These are phyloP conservation scores for Holtermannia corniformis DNA, from an alignment of 768 basidiomycete species.

Conservation along the genomic window DNA sequence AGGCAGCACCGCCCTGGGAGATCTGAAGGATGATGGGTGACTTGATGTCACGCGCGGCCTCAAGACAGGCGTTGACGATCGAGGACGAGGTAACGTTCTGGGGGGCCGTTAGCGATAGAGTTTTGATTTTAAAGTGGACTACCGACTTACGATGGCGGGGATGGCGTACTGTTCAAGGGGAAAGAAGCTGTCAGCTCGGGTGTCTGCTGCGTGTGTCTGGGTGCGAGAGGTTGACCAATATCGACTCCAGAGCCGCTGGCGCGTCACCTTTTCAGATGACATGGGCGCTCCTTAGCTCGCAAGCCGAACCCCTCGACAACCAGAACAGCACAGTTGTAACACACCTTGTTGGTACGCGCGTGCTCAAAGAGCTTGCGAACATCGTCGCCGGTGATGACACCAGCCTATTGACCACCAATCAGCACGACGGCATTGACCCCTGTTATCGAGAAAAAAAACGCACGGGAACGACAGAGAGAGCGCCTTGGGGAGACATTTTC, in stretches of 20 bases:
- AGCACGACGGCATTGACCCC: neutral
- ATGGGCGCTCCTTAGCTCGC: too few relatives aligned
- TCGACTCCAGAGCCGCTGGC: too few relatives aligned
- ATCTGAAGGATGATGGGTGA: conserved; percentile 95
- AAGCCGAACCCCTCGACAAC: too few relatives aligned
- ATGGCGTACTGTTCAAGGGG: conserved; percentile 47
- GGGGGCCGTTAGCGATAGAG: conserved; percentile 4
- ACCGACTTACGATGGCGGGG: conserved; percentile 34
- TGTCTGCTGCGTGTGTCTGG: too few relatives aligned
- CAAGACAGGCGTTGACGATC: conserved; percentile 83
- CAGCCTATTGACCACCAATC: conserved; percentile 53
- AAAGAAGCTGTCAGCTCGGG: too few relatives aligned
- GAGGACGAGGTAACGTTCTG: conserved; percentile 97
- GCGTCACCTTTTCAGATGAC: too few relatives aligned
- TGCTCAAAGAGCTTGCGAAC: conserved; percentile 93
- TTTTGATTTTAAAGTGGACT: conserved; percentile 6
- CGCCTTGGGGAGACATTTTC: conserved; percentile 38
- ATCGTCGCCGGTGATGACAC: conserved; percentile 90
- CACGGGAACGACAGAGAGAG: conserved; percentile 42
- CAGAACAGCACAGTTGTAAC: too few relatives aligned
- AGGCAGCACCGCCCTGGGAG: conserved; percentile 93
- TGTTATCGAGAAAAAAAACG: too few relatives aligned
- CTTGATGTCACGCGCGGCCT: conserved; percentile 94
- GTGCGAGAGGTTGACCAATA: too few relatives aligned
- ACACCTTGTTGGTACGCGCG: conserved; percentile 75